Base-by-base conservation (phyloP, 768 basidiomycete genomes). In the Russula olivacea region DNA sequence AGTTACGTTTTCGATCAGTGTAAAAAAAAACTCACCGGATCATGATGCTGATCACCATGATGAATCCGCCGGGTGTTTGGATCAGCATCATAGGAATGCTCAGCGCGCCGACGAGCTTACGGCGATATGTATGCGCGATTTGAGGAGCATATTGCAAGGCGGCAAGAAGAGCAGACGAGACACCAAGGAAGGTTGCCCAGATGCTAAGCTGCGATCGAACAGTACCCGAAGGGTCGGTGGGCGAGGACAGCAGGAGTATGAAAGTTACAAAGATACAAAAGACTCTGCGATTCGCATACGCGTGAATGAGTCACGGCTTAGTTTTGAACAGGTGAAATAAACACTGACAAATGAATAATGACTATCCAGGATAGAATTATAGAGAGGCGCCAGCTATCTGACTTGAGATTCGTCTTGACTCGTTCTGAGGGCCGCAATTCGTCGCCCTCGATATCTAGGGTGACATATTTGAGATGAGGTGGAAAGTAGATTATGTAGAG, bases 31-130 rank as follows among this genome's bases (percentile, higher is more conserved):
- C 78, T 19, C 61, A 86, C 82, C 85, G 77, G 28, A 91, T 74
- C 8, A 87, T 89, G 61, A 93, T 90, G 66, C 86, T 90, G 4
- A 87, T 65, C 7, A 91, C 88, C 87, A 98, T 95, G n/a, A 91
- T 71, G 3, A 91, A 76, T 1, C 90, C 88, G 4, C 94, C 95
- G 3, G 94, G 94, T 14, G 85, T 92, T 74, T 98, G 96, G 17
- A 99, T 91, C 53, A 84, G 76, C 96, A 99, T 98, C 85, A 93
- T 98, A 1, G 89, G 88, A 61, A 99, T 90, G 70, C 92, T 94
- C 17, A 98, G 78, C 0, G 93, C 93, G 3, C 96, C 96, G 10
- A 98, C 94, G 14, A 96, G 81, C 70, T 86, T 88, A 34, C 81
- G 74, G 5, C 76, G 77, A 68, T 88, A 97, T 1, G 95, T 98